These are phyloP conservation scores for Phytophthora pini DNA, from an alignment of 352 stramenopile genomes.

Conservation along the genomic window DNA sequence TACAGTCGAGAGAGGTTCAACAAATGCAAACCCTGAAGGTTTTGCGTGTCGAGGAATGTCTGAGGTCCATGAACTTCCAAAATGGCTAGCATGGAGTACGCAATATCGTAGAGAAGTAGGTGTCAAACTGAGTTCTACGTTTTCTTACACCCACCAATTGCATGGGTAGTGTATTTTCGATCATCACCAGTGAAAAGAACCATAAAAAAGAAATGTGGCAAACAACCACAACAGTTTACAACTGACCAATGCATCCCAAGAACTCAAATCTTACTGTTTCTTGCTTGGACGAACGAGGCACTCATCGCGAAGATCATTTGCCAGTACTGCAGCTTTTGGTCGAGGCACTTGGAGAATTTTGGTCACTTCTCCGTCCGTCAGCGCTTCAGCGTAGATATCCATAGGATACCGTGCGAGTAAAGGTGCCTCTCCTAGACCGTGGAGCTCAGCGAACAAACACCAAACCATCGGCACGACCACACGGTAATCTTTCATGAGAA, in stretches of 20 bases:
- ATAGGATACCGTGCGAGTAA: conserved; percentile 50
- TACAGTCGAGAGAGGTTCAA: conserved; percentile 9
- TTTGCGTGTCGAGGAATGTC: conserved; percentile 7
- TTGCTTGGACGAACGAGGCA: conserved; percentile 42
- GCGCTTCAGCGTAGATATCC: conserved; percentile 52
- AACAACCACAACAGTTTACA: conserved; percentile 19
- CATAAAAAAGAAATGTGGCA: conserved; percentile 4
- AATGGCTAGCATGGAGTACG: no score
- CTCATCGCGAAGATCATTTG: conserved; percentile 51
- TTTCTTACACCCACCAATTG: neutral
- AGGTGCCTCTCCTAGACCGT: conserved; percentile 63
- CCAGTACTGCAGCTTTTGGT: conserved; percentile 50
- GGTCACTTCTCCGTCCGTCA: conserved; percentile 43
- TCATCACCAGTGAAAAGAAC: neutral
- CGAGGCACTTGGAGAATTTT: conserved; percentile 48
- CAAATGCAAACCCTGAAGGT: neutral
- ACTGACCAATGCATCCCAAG: neutral
- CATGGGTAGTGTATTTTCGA: no score
- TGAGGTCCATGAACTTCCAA: conserved; percentile 1
- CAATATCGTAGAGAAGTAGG: no score
- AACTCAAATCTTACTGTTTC: conserved; percentile 12
- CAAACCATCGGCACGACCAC: conserved; percentile 81
- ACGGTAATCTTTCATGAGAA: conserved; percentile 67
- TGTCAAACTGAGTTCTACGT: no score
- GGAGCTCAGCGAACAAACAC: conserved; percentile 68